phyloP scores from a whole-genome alignment of 805 yeast genomes.

The Vanderwaltozyma tropicalis region DNA sequence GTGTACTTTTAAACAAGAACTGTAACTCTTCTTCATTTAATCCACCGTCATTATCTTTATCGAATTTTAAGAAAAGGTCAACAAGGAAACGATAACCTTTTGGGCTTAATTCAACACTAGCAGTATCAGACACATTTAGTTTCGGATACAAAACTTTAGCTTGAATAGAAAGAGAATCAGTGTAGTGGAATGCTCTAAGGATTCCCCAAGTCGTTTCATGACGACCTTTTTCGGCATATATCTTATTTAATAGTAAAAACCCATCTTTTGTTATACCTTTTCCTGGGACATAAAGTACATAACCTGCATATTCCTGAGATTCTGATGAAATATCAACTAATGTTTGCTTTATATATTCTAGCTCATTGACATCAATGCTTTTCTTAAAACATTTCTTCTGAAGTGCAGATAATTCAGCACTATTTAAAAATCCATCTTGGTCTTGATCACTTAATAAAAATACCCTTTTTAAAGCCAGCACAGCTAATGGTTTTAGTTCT shows the following conservation, averaged over 20 bases:
- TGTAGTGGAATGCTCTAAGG: constrained; percentile 75
- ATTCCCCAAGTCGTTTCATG: constrained; percentile 98
- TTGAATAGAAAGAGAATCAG: constrained; percentile 78
- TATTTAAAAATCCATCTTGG: constrained; percentile 75
- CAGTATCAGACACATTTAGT: constrained; percentile 57
- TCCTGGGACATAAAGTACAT: constrained; percentile 28
- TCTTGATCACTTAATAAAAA: constrained; percentile 82
- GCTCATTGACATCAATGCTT: constrained; percentile 40
- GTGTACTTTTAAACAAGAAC: constrained; percentile 74
- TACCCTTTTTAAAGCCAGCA: constrained; percentile 65
- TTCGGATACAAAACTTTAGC: constrained; percentile 74
- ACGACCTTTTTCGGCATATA: constrained; percentile 83
- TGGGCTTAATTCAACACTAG: constrained; percentile 88
- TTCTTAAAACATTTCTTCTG: constrained; percentile 71
- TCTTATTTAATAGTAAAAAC: constrained; percentile 63
- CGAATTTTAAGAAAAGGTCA: constrained; percentile 78
- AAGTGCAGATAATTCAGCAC: constrained; percentile 54
- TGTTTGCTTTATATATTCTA: constrained; percentile 34
- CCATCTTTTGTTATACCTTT: constrained; percentile 65
- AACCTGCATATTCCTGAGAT: constrained; percentile 28
- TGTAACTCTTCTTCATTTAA: constrained; percentile 61
- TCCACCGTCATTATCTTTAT: constrained; percentile 95
- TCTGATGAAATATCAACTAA: constrained; percentile 15
- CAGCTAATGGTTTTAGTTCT: constrained; percentile 63
- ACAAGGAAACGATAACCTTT: constrained; percentile 86